A percentile compares a stretch with the other conserved stretches of the same genome.
These are phyloP conservation scores for Marasmius oreades DNA, from an alignment of 1,284 basidiomycete genomes.

Conservation along the genomic window DNA sequence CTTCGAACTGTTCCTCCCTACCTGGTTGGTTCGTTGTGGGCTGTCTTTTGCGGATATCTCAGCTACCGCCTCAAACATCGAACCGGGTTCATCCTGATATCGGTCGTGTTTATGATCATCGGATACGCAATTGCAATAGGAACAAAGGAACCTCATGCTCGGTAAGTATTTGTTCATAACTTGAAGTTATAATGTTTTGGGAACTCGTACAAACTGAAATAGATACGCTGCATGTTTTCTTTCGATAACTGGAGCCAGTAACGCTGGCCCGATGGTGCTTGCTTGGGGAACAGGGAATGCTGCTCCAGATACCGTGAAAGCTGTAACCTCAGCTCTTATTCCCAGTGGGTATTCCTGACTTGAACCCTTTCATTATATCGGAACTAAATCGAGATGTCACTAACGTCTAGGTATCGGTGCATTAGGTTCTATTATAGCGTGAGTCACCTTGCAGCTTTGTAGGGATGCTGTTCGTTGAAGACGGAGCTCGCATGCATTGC, in stretches of 20 bases:
- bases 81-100: slow-evolving; percentile 28
- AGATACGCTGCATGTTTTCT: slow-evolving; percentile 41
- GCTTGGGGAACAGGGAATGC: slow-evolving; percentile 41
- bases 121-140: slow-evolving; percentile 37
- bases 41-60: slow-evolving; percentile 26
- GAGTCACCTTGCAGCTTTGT: slow-evolving; percentile 13
- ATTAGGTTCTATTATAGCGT: slow-evolving; percentile 39
- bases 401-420: slow-evolving; percentile 28
- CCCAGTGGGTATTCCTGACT: slow-evolving; percentile 22
- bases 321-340: slow-evolving; percentile 36
- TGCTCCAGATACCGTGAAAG: slow-evolving; percentile 38
- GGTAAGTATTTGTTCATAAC: slow-evolving; percentile 19
- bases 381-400: too few relatives aligned
- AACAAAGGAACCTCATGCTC: slow-evolving; percentile 33
- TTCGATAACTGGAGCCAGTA: slow-evolving; percentile 30
- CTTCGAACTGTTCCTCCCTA: slow-evolving; percentile 40
- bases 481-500: neutral
- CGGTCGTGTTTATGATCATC: slow-evolving; percentile 29
- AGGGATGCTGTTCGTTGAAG: neutral
- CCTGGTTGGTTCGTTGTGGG: slow-evolving; percentile 32
- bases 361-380: slow-evolving; percentile 1
- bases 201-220: too few relatives aligned
- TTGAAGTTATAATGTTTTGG: too few relatives aligned
- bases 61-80: slow-evolving; percentile 32
- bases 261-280: slow-evolving; percentile 32